Evolutionary conservation across 495 filamentous ascomycete species (phyloP).

Genomic region (Talaromyces trachyspermus): DNA sequence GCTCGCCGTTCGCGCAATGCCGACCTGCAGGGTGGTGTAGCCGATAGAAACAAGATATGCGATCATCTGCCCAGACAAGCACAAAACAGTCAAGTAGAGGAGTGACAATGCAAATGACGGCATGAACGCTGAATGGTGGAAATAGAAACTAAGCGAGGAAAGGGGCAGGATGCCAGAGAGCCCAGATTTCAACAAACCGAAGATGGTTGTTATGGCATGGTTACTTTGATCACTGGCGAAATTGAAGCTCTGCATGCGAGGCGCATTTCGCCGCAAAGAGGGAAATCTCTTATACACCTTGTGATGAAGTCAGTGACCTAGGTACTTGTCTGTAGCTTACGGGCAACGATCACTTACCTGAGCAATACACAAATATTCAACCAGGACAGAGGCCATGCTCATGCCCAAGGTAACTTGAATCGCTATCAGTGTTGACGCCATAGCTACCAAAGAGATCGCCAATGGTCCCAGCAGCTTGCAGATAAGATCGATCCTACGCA

Average conservation of each 20-base stretch:
- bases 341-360: slow-evolving; percentile 21
- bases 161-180: slow-evolving; percentile 8
- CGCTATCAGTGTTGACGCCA: slow-evolving; percentile 38
- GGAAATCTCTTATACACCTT: slow-evolving; percentile 1
- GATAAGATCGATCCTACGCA: slow-evolving; percentile 58
- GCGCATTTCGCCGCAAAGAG: neutral
- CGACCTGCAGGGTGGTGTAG: slow-evolving; percentile 46
- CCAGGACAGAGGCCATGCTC: slow-evolving; percentile 31
- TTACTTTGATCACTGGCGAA: too few relatives aligned
- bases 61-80: slow-evolving; percentile 52
- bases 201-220: neutral
- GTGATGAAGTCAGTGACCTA: neutral
- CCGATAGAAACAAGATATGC: slow-evolving; percentile 51
- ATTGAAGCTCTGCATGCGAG: too few relatives aligned
- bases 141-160: slow-evolving; percentile 29
- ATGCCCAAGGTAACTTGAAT: slow-evolving; percentile 39
- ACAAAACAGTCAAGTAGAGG: slow-evolving; percentile 53
- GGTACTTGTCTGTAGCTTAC: neutral
- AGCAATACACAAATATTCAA: slow-evolving; percentile 55
- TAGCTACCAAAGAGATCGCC: slow-evolving; percentile 42
- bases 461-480: slow-evolving; percentile 59
- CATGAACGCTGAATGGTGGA: slow-evolving; percentile 36
- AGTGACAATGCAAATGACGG: slow-evolving; percentile 49
- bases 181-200: neutral
- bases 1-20: slow-evolving; percentile 43